Evolutionary conservation across 192 early-diverging fungal genomes (phyloP), one percentile per base, ranked within the genome.

Genomic region (Borealophlyctis nickersoniae): DNA sequence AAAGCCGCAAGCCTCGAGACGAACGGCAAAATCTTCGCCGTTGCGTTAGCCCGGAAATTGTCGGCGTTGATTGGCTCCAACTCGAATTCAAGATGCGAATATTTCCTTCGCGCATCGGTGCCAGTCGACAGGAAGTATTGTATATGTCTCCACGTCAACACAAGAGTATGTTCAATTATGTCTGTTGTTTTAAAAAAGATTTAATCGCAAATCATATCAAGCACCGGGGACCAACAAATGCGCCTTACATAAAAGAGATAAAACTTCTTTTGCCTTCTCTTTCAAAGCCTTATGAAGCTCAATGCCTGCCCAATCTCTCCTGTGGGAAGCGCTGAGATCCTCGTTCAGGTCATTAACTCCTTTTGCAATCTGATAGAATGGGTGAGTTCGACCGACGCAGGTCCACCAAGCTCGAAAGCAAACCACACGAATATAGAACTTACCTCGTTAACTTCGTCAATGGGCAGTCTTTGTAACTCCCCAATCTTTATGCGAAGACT

Each of bases 381-480:
- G n/a, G n/a, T n/a, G n/a, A n/a, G n/a, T n/a, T n/a, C n/a, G n/a
- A n/a, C n/a, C n/a, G n/a, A n/a, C n/a, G n/a, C n/a, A n/a, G n/a
- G 7, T 45, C 39, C 39, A 7, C 9, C 39, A 45, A 7, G 39
- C 7, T 19, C 7, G 39, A 45, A 45, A 45, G 19, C 7, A 45
- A 45, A 7, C 9, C 9, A 45, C 19, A 19, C 9, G 19, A 45
- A 13, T 7, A 45, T 45, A 7, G 7, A 45, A 58, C 32, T 35
- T 56, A 80, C 81, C 48, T 81, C 78, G 57, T 77, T 74, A 48
- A 82, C 71, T 54, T 82, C 81, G 35, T 82, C 79, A n/a, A 77
- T 62, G 3, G 71, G 48, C 24, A 83, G 59, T 23, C 69, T 62
- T 16, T 79, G 53, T 9, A 82, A n/a, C 49, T 83, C 81, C 16